A percentile compares a stretch with the other conserved stretches of the same genome.
Conservation (phyloP, 345 rosid species). For the Isatis tinctoria region DNA sequence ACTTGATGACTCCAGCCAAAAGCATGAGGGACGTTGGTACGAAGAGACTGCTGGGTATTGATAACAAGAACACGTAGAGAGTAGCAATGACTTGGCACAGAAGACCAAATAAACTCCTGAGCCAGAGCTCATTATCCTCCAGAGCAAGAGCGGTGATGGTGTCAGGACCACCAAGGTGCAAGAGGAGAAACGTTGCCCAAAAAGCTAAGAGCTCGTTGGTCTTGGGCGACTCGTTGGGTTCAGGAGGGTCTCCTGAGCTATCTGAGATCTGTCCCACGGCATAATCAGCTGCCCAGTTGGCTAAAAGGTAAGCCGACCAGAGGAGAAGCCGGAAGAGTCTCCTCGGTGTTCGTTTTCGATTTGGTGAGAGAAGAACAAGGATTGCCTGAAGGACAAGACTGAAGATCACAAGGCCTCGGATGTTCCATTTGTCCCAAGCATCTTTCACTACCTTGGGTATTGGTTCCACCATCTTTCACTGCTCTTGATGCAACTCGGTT, state of each 20-base stretch:
- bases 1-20: conserved; percentile 36
- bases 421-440: conserved; percentile 47
- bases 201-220: conserved; percentile 1
- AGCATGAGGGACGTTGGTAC: conserved; percentile 18
- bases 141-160: conserved; percentile 34
- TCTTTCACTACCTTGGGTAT: conserved; percentile 6
- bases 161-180: conserved; percentile 41
- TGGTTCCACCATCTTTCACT: background rate
- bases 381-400: conserved; percentile 48
- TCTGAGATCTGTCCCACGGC: conserved; percentile 27
- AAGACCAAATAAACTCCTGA: conserved; percentile 22
- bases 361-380: conserved; percentile 45
- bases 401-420: conserved; percentile 44
- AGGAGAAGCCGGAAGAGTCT: conserved; percentile 22
- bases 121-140: conserved; percentile 34
- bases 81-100: conserved; percentile 12
- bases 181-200: conserved; percentile 26
- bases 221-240: background rate
- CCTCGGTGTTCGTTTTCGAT: conserved; percentile 36
- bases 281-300: conserved; percentile 26
- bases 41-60: conserved; percentile 6
- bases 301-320: conserved; percentile 28
- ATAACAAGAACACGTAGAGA: conserved; percentile 23
- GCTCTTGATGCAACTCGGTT: background rate
- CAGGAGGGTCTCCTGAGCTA: background rate